Evolutionary conservation across 176 grass and related monocot species (phyloP).

Genomic region (Coix lacrymajobi): DNA sequence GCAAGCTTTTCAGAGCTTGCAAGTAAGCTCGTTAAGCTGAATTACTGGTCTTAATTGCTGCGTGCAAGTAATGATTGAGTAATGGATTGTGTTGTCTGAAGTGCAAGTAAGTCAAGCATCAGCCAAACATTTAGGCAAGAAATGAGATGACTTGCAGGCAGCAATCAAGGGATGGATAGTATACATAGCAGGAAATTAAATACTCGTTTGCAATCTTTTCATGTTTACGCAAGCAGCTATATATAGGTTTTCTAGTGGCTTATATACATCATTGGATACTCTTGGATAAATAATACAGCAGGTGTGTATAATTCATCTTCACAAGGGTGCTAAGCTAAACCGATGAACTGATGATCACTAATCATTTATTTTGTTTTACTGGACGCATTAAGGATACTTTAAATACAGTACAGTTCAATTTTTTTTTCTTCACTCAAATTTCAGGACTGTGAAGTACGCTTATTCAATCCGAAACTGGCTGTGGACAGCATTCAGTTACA

Average conservation of each 20-base stretch:
- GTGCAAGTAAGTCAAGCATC: not conserved
- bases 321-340: not conserved
- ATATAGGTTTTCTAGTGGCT: not conserved
- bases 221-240: not conserved
- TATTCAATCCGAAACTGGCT: constrained; percentile 59
- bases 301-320: not conserved
- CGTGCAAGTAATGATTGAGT: not conserved
- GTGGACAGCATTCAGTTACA: constrained; percentile 64
- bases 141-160: not conserved
- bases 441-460: constrained; percentile 45
- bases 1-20: constrained; percentile 88
- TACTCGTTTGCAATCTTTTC: not conserved
- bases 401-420: not conserved
- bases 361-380: not conserved
- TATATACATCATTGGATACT: not conserved
- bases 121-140: constrained; percentile 1
- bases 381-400: not conserved
- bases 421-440: not conserved
- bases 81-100: not conserved
- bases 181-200: not conserved
- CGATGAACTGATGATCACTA: not conserved
- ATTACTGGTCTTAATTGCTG: not conserved
- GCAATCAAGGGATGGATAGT: not conserved
- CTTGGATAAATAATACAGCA: not conserved
- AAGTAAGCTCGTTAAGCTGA: constrained; percentile 47